Base-by-base conservation (phyloP, 441 rosid species). In the Brassica hybrid region DNA sequence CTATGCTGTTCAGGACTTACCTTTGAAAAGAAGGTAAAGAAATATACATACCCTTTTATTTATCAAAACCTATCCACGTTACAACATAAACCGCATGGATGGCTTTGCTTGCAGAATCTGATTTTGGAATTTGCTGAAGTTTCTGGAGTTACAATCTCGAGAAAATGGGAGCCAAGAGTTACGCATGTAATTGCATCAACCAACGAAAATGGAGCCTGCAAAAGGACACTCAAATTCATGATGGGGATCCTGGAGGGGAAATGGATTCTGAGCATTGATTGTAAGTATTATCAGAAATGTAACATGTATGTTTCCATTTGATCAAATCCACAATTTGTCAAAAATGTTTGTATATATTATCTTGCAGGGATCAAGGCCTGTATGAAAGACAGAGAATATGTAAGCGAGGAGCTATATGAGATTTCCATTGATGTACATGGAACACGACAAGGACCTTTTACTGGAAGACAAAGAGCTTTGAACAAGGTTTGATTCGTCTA, bases 231-330 rank as follows among this genome's bases (percentile, higher is more conserved):
- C 59, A 96, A 96, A 72, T 73, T 86, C 65, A 81, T 96, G 81
- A 91, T 85, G 94, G 98, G 89, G 45, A 89, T 94, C 81, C 82
- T 91, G 84, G 94, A 89, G 89, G 98, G 99, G 65, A 96, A 89
- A 83, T 96, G 99, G 99, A 88, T 94, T 75, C 80, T 96, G 72
- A 87, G 62, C 74, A 74, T 91, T 67, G 88, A 92, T 36, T 94
- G 99, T 94, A 4, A 88, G 98, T 86, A 63, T 58, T 66, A 14
- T 69, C 64, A 68, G 41, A 43, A 13, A 12, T 6, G 7, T 32
- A 38, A 45, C 74, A 62, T 23, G 57, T 19, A 56, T 25, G 71
- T 30, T 68, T n/a, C n/a, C n/a, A n/a, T 25, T 21, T 21, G 56
- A 14, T 34, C 11, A 7, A 8, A 6, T 41, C 19, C 48, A 16